Conservation (phyloP, 2,329 filamentous ascomycete species). For the Zymoseptoria passerinii region DNA sequence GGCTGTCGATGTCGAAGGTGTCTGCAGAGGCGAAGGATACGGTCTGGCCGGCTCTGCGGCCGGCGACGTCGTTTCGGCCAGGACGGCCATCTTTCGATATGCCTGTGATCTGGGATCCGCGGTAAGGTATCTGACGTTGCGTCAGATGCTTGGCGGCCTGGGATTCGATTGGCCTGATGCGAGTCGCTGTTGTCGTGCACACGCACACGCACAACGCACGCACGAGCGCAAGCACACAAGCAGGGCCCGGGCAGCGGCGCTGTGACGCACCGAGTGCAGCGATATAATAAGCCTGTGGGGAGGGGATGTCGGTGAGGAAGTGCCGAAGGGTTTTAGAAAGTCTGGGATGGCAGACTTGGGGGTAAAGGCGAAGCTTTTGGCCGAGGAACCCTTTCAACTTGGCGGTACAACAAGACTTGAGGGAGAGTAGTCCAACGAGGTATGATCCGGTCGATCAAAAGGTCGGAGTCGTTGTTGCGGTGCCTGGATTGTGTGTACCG, state of each 20-base stretch:
- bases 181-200: background rate
- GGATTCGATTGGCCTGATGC: background rate
- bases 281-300: background rate
- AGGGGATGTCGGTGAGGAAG: background rate
- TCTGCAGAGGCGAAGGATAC: slow-evolving; percentile 26
- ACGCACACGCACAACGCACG: background rate
- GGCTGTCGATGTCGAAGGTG: slow-evolving; percentile 30
- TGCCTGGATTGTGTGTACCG: background rate
- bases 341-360: background rate
- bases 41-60: slow-evolving; percentile 2
- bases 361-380: background rate
- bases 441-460: background rate
- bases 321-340: background rate
- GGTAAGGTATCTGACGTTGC: background rate
- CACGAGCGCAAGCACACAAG: background rate
- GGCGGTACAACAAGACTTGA: background rate
- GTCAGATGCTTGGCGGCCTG: background rate
- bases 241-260: background rate
- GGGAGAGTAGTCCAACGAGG: background rate
- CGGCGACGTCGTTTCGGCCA: slow-evolving; percentile 7
- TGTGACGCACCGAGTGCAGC: background rate
- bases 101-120: background rate
- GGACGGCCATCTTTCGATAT: slow-evolving; percentile 9
- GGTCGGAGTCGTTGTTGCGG: background rate
- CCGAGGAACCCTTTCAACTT: background rate